Evolutionary conservation across 2,329 filamentous ascomycete genomes (phyloP), one percentile per base, ranked within the genome.

Genomic region (Fusarium sp.): DNA sequence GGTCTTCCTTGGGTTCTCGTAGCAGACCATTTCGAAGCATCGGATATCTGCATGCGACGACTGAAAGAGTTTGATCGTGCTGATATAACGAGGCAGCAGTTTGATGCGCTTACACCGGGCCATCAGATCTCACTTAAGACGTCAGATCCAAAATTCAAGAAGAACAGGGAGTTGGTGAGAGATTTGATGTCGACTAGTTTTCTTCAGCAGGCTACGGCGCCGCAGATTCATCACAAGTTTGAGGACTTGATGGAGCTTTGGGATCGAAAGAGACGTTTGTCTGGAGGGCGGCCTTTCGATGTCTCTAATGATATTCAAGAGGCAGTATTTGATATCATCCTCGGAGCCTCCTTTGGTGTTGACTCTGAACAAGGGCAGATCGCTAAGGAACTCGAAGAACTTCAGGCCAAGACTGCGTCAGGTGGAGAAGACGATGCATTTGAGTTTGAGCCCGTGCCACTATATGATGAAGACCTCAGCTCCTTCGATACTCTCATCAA

Each of bases 241-340:
- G 57, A 64, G 12, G 59, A 66, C 13, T 65, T 81, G 12, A 45
- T 81, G 12, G 70, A 75, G 12, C 69, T 81, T 11, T 81, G 79
- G 79, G 52, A 53, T 14, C 31, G 71, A 10, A 81, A 81, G 58
- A 53, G 26, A 28, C 26, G 26, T 28, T 28, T 28, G 26, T 71
- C 76, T 9, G 49, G 65, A 1, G 75, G 76, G 7, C 49, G 71
- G 3, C 77, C 78, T 2, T 81, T 81, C 39, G 65, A 74, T 7
- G 74, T 74, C 2, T 48, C 62, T 1, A 42, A 67, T 12, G 79
- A 81, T 43, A 71, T 81, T 2, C 70, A 74, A 21, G 69, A 78
- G 21, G 62, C 72, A 0, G 66, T 74, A 1, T 67, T 79, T 3
- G 79, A 80, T 14, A 76, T 78, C 26, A 77, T 80, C 37, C 65